Percentiles rank a stretch among this genome's conserved stretches.
Conservation (phyloP, 371 early-diverging fungal genomes). For the Coemansia sp. region DNA sequence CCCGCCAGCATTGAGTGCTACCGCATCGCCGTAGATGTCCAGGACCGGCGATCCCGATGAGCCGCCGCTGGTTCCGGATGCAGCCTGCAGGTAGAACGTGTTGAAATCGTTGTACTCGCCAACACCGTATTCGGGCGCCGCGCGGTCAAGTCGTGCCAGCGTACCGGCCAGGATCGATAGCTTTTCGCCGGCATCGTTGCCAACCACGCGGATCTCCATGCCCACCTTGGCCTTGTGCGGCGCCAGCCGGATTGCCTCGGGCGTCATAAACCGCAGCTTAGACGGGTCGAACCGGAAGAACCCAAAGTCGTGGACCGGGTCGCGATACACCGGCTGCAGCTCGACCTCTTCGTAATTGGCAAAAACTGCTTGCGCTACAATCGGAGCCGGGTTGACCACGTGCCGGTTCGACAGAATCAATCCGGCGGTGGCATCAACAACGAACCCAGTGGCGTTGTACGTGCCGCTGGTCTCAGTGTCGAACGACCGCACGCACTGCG, state of each 20-base stretch:
- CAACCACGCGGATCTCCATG: slow-evolving; percentile 91
- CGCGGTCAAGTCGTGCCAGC: slow-evolving; percentile 85
- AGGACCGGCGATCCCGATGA: slow-evolving; percentile 89
- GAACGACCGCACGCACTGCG: slow-evolving; percentile 77
- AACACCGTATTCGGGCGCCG: slow-evolving; percentile 60
- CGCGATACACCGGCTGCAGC: slow-evolving; percentile 80
- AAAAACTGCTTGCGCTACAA: slow-evolving; percentile 84
- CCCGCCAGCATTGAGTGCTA: slow-evolving; percentile 91
- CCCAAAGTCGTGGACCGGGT: slow-evolving; percentile 92
- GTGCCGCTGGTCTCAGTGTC: slow-evolving; percentile 86
- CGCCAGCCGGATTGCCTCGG: slow-evolving; percentile 72
- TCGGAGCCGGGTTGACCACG: slow-evolving; percentile 89
- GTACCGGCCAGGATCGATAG: slow-evolving; percentile 87
- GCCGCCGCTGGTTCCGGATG: slow-evolving; percentile 78
- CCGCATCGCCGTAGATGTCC: slow-evolving; percentile 90
- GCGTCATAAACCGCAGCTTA: slow-evolving; percentile 76
- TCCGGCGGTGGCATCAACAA: slow-evolving; percentile 86
- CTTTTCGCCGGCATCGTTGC: slow-evolving; percentile 95
- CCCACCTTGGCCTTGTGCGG: slow-evolving; percentile 89
- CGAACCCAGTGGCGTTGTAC: slow-evolving; percentile 86
- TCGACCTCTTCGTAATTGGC: slow-evolving; percentile 92
- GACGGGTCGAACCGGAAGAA: slow-evolving; percentile 82
- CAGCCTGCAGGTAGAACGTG: slow-evolving; percentile 76
- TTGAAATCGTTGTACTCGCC: slow-evolving; percentile 76
- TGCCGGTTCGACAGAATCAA: slow-evolving; percentile 92